These are phyloP conservation scores for Eleusine indica DNA, from an alignment of 176 grass and related monocot genomes.

Conservation along the genomic window DNA sequence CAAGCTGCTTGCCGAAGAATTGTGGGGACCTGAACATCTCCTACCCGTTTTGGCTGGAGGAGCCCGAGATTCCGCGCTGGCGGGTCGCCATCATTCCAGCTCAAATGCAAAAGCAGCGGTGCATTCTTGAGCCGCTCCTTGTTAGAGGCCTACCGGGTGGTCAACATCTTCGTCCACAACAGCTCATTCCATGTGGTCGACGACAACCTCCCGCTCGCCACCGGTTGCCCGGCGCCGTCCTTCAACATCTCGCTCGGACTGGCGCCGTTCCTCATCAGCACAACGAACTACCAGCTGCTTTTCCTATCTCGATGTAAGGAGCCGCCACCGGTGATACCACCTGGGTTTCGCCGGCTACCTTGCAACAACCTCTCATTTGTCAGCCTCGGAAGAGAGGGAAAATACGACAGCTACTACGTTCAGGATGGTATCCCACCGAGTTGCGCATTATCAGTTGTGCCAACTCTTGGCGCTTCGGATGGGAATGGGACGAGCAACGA, in stretches of 20 bases:
- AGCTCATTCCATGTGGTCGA: too few relatives aligned
- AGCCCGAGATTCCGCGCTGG: not conserved
- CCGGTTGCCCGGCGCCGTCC: slow-evolving; percentile 12
- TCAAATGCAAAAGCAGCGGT: slow-evolving; percentile 8
- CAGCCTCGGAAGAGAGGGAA: not conserved
- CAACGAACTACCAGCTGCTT: not conserved
- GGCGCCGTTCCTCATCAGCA: slow-evolving; percentile 14
- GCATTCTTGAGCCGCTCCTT: not conserved
- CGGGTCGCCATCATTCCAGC: slow-evolving; percentile 30
- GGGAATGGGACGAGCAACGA: not conserved
- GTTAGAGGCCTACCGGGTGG: not conserved
- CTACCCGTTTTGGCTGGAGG: slow-evolving; percentile 51
- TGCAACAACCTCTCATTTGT: not conserved
- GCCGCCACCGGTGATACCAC: rapidly evolving
- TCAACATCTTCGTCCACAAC: not conserved
- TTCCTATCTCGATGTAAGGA: slow-evolving; percentile 8
- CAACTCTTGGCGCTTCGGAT: not conserved
- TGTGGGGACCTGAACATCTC: slow-evolving; percentile 19
- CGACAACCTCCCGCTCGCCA: slow-evolving; percentile 7
- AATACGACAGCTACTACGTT: not conserved
- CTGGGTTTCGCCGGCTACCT: not conserved
- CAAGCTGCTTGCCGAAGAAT: not conserved
- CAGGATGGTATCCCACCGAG: not conserved
- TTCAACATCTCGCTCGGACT: not conserved
- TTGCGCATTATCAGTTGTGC: not conserved